Evolutionary conservation across 108 stramenopile species (phyloP).

Genomic region (Nitzschia sp.): DNA sequence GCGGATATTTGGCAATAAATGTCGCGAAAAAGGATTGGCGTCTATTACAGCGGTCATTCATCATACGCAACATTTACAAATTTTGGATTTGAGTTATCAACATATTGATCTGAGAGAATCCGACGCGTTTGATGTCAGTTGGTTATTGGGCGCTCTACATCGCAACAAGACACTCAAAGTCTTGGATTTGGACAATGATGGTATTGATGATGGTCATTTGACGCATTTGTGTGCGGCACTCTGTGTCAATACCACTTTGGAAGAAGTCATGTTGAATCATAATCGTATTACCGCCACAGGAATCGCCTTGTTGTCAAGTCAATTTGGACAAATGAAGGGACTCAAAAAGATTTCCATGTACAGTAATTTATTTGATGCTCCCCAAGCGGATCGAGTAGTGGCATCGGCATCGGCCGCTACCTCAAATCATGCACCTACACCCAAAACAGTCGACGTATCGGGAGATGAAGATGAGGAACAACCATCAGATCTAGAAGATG

Average conservation of each 20-base stretch:
- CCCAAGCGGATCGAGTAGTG: constrained; percentile 6
- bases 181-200: constrained; percentile 36
- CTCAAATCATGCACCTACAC: background rate
- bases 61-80: constrained; percentile 8
- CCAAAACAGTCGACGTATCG: background rate
- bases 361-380: constrained; percentile 36
- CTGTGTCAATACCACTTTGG: constrained; percentile 32
- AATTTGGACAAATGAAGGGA: constrained; percentile 38
- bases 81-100: constrained; percentile 38
- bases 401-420: too few species aligned
- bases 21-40: constrained; percentile 32
- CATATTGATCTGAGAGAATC: constrained; percentile 4
- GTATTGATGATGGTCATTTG: constrained; percentile 31
- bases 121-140: constrained; percentile 25
- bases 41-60: constrained; percentile 9
- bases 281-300: constrained; percentile 35
- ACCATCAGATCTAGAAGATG: background rate
- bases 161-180: constrained; percentile 20
- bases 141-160: constrained; percentile 8
- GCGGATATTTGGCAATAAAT: constrained; percentile 41
- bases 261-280: constrained; percentile 43
- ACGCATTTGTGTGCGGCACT: constrained; percentile 19
- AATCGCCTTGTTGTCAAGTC: constrained; percentile 11
- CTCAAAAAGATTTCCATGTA: constrained; percentile 48
- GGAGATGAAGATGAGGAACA: background rate